Evolutionary conservation across 2,329 filamentous ascomycete genomes (phyloP).

Genomic region (Ophiostoma himal-ulmi): DNA sequence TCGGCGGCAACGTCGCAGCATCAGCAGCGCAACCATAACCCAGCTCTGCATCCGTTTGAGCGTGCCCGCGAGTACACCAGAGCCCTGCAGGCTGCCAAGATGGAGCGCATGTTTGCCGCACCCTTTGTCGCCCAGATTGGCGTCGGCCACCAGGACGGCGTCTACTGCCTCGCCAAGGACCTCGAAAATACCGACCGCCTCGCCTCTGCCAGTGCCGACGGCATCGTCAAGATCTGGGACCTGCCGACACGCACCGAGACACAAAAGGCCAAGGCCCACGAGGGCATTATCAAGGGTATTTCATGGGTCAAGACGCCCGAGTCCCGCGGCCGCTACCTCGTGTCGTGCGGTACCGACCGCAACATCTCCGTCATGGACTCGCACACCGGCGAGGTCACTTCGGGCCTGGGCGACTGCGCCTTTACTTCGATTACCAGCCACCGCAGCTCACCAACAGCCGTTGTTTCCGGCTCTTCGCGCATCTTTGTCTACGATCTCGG

Average conservation of each 20-base stretch:
- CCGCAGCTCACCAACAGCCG: conserved; percentile 23
- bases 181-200: conserved; percentile 66
- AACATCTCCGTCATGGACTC: conserved; percentile 90
- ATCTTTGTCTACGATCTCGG: conserved; percentile 26
- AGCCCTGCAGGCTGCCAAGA: conserved; percentile 71
- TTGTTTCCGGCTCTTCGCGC: conserved; percentile 25
- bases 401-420: conserved; percentile 75
- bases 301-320: conserved; percentile 75
- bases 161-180: conserved; percentile 76
- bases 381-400: conserved; percentile 73
- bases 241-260: conserved; percentile 64
- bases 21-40: conserved; percentile 45
- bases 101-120: conserved; percentile 75
- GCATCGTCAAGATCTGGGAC: conserved; percentile 69
- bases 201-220: conserved; percentile 83
- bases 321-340: conserved; percentile 24
- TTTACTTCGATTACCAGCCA: conserved; percentile 54
- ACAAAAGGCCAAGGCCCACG: conserved; percentile 73
- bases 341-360: conserved; percentile 68
- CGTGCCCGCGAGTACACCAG: conserved; percentile 77
- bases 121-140: conserved; percentile 80
- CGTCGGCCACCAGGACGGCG: conserved; percentile 84
- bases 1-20: conserved; percentile 25
- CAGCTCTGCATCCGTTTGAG: conserved; percentile 84
- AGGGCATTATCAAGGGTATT: conserved; percentile 35